phyloP scores from a whole-genome alignment of 306 rosid species.

The Begonia peltatifolia region DNA sequence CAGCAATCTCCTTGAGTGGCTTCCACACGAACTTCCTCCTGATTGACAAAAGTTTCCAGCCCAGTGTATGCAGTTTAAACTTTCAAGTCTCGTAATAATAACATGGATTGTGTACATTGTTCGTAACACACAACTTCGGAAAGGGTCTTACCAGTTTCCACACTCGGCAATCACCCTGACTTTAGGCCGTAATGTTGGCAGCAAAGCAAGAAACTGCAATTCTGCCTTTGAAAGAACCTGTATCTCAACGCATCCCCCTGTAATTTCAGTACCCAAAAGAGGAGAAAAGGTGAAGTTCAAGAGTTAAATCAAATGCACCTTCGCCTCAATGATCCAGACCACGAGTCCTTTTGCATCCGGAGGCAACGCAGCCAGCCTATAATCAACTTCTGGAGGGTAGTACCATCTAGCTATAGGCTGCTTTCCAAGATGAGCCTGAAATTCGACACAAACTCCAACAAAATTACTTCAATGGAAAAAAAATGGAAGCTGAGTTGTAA shows the following conservation, averaged over 20 bases:
- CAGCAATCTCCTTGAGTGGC: slow-evolving; percentile 75
- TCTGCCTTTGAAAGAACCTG: slow-evolving; percentile 92
- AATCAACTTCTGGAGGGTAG: slow-evolving; percentile 93
- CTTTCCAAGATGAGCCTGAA: slow-evolving; percentile 49
- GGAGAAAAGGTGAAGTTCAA: background rate
- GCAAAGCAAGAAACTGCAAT: slow-evolving; percentile 75
- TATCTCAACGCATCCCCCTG: background rate
- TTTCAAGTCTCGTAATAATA: too few species aligned
- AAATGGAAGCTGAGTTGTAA: background rate
- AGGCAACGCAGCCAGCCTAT: slow-evolving; percentile 78
- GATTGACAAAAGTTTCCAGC: background rate
- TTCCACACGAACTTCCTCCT: slow-evolving; percentile 88
- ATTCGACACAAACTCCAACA: background rate
- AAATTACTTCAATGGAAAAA: background rate
- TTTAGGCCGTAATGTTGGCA: slow-evolving; percentile 70
- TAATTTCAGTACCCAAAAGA: background rate
- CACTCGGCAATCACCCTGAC: slow-evolving; percentile 95
- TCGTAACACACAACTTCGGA: too few species aligned
- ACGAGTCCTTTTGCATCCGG: slow-evolving; percentile 66
- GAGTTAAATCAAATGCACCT: slow-evolving; percentile 15
- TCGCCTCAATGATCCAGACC: slow-evolving; percentile 50
- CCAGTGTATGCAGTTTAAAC: too few species aligned
- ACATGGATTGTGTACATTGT: too few species aligned
- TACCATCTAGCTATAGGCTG: slow-evolving; percentile 80
- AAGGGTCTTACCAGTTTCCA: slow-evolving; percentile 57